These are phyloP conservation scores for Allomyces javanicus DNA, from an alignment of 192 early-diverging fungal species.

Conservation along the genomic window DNA sequence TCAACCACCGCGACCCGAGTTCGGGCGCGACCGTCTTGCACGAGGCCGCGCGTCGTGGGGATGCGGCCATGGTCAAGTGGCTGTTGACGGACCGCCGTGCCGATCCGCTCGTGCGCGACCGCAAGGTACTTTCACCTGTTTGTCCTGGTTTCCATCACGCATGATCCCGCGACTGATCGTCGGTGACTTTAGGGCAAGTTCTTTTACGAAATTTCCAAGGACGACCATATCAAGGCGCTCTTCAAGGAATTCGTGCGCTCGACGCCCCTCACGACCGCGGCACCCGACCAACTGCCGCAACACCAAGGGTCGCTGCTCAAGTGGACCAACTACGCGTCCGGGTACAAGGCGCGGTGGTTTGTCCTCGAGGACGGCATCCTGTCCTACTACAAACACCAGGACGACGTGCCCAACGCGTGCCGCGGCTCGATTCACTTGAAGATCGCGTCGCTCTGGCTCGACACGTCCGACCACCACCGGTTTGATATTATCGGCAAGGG, in stretches of 20 bases:
- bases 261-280: conserved; percentile 9
- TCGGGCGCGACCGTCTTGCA: conserved; percentile 49
- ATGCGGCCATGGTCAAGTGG: conserved; percentile 48
- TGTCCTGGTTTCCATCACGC: no score
- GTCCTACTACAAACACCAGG: conserved; percentile 64
- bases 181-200: conserved; percentile 17
- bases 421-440: conserved; percentile 60
- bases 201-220: conserved; percentile 30
- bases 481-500: conserved; percentile 67
- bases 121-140: conserved; percentile 9
- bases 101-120: conserved; percentile 48
- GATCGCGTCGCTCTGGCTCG: conserved; percentile 42
- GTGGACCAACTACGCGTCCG: conserved; percentile 70
- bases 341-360: conserved; percentile 64
- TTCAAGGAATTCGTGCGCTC: conserved; percentile 10
- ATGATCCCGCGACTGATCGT: no score
- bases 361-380: conserved; percentile 57
- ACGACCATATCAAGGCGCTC: conserved; percentile 27
- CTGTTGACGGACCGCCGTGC: conserved; percentile 44
- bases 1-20: conserved; percentile 41
- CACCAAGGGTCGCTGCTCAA: conserved; percentile 48
- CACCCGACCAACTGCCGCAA: conserved; percentile 14
- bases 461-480: conserved; percentile 38
- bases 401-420: conserved; percentile 52
- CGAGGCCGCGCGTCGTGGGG: conserved; percentile 34